These are phyloP conservation scores for Hyphodiscus hymeniophilus DNA, from an alignment of 495 filamentous ascomycete species.

Conservation along the genomic window DNA sequence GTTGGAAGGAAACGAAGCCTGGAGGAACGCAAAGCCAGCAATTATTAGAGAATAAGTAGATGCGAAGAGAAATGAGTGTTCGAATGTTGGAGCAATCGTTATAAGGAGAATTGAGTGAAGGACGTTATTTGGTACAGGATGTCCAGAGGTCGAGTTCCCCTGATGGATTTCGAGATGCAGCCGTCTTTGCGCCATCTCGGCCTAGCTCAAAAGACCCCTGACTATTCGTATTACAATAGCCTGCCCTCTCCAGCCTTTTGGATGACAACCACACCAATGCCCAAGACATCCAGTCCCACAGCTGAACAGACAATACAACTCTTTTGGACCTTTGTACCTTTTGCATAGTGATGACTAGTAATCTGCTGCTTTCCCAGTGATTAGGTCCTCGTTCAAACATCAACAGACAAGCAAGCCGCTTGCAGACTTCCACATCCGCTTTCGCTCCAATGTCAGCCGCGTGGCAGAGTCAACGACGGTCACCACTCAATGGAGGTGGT, in stretches of 20 bases:
- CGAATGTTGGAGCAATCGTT: too few species aligned
- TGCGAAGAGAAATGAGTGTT: not conserved
- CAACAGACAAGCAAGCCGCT: too few species aligned
- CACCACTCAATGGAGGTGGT: not conserved
- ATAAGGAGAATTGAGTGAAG: too few species aligned
- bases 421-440: not conserved
- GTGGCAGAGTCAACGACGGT: not conserved
- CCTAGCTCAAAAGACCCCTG: too few species aligned
- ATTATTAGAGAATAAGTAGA: not conserved
- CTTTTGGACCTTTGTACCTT: not conserved
- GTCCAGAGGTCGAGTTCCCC: not conserved
- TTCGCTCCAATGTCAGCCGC: not conserved
- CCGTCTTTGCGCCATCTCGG: too few species aligned
- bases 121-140: not conserved
- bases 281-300: too few species aligned
- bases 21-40: not conserved
- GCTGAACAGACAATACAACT: constrained; percentile 1
- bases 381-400: not conserved
- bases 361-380: too few species aligned
- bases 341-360: too few species aligned
- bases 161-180: too few species aligned
- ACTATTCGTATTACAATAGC: too few species aligned
- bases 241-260: too few species aligned
- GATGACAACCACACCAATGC: too few species aligned
- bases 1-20: not conserved